Evolutionary conservation across 352 stramenopile species (phyloP).

Genomic region (Phytophthora hibernalis): DNA sequence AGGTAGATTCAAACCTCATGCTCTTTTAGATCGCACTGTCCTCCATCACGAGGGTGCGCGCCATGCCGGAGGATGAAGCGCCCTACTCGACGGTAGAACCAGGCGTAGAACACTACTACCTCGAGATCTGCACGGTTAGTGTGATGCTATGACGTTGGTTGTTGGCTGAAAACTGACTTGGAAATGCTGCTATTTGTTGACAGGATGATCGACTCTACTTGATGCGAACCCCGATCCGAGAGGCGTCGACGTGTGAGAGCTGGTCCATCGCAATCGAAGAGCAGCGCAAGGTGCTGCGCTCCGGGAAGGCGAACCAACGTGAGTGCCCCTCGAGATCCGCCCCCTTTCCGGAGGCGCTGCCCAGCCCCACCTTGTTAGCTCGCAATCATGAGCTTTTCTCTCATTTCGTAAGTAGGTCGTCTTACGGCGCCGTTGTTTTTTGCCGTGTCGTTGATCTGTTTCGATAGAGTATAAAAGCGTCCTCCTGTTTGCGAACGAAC

Average conservation of each 20-base stretch:
- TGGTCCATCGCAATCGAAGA: slow-evolving; percentile 88
- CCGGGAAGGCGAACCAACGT: slow-evolving; percentile 61
- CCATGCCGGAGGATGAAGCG: slow-evolving; percentile 82
- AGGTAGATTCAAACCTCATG: slow-evolving; percentile 4
- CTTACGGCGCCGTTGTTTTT: slow-evolving; percentile 38
- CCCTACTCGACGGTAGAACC: slow-evolving; percentile 57
- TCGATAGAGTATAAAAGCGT: slow-evolving; percentile 76
- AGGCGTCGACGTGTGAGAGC: slow-evolving; percentile 84
- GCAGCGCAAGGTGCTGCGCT: slow-evolving; percentile 75
- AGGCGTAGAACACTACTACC: slow-evolving; percentile 78
- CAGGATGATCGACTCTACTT: slow-evolving; percentile 78
- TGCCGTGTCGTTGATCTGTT: slow-evolving; percentile 30
- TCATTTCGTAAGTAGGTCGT: slow-evolving; percentile 75
- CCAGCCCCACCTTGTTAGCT: slow-evolving; percentile 75
- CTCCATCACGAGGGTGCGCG: slow-evolving; percentile 69
- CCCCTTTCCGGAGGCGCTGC: slow-evolving; percentile 51
- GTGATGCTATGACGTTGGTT: not conserved
- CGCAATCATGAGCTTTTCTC: slow-evolving; percentile 83
- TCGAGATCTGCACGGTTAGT: slow-evolving; percentile 78
- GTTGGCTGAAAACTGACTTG: not conserved
- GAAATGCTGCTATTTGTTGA: not conserved
- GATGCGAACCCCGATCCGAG: slow-evolving; percentile 70
- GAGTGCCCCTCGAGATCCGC: slow-evolving; percentile 42
- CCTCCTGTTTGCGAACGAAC: slow-evolving; percentile 65
- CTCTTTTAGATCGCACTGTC: slow-evolving; percentile 59